Conservation (phyloP, 345 rosid genomes). For the Pugionium dolabratum region DNA sequence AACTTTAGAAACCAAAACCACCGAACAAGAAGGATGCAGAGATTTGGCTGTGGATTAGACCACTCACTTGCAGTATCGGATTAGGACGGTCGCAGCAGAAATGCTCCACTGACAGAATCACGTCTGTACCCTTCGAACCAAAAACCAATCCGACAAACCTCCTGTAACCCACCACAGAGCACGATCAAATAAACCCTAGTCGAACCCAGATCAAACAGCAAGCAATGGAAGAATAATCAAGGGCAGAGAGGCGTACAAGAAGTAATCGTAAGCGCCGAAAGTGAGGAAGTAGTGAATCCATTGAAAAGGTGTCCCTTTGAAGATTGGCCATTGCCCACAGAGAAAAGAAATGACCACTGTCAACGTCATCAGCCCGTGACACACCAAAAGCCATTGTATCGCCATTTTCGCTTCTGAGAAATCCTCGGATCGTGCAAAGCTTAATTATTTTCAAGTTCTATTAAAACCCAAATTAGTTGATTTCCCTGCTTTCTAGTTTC, state of each 20-base stretch:
- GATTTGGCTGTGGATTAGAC: neutral
- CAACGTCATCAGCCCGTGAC: constrained; percentile 68
- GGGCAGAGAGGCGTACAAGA: constrained; percentile 47
- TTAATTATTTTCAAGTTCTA: too few relatives aligned
- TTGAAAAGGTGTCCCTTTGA: constrained; percentile 74
- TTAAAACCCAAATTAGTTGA: too few relatives aligned
- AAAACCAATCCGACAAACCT: constrained; percentile 56
- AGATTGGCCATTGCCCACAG: constrained; percentile 98
- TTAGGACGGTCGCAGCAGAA: constrained; percentile 89
- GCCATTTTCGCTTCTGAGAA: constrained; percentile 49
- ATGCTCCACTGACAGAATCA: constrained; percentile 56
- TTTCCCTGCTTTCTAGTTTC: too few relatives aligned
- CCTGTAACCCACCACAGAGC: constrained; percentile 44
- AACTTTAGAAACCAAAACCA: too few relatives aligned
- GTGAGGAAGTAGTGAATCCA: constrained; percentile 78
- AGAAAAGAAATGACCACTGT: constrained; percentile 71
- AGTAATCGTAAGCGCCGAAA: constrained; percentile 79
- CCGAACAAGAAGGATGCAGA: too few relatives aligned
- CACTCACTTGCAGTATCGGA: constrained; percentile 67
- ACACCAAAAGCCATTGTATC: constrained; percentile 64
- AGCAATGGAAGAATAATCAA: neutral
- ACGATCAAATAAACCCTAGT: constrained; percentile 12
- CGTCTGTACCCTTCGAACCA: constrained; percentile 62
- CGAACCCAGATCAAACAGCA: neutral
- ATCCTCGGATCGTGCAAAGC: constrained; percentile 21